A percentile compares a stretch with the other conserved stretches of the same genome.
These are phyloP conservation scores for Polytrichum commune DNA, from an alignment of 225 moss, liverwort and hornwort species.

Conservation along the genomic window DNA sequence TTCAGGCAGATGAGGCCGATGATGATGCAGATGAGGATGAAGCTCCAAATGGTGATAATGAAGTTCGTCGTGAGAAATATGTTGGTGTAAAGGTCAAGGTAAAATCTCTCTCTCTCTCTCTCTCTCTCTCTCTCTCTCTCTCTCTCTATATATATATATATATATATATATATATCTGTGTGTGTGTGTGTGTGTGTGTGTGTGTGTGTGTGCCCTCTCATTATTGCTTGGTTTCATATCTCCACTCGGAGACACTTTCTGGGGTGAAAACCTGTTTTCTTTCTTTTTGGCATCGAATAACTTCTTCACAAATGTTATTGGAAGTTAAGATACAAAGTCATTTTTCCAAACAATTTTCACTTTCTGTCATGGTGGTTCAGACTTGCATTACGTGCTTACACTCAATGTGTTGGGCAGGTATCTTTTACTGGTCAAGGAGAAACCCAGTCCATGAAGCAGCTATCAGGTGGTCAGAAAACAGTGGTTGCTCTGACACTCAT, in stretches of 20 bases:
- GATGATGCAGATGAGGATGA: constrained; percentile 87
- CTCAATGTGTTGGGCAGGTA: constrained; percentile 31
- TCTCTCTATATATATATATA: not conserved
- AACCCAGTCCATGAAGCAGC: constrained; percentile 73
- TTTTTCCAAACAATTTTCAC: not conserved
- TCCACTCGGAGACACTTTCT: not conserved
- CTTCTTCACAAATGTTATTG: not conserved
- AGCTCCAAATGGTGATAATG: constrained; percentile 60
- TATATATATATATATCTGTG: too few species aligned
- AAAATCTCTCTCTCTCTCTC: not conserved
- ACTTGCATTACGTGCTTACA: not conserved
- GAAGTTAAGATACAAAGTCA: not conserved
- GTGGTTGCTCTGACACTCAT: constrained; percentile 68
- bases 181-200: too few species aligned
- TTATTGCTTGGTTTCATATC: too few species aligned
- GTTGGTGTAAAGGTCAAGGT: constrained; percentile 99
- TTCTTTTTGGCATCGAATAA: not conserved
- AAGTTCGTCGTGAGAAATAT: constrained; percentile 86
- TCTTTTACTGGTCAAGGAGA: constrained; percentile 71
- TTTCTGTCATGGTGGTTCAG: not conserved
- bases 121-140: too few species aligned
- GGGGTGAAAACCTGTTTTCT: not conserved
- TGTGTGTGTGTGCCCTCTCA: too few species aligned
- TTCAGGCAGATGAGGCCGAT: constrained; percentile 75
- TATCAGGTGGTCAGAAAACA: constrained; percentile 66